A percentile compares a stretch with the other conserved stretches of the same genome.
phyloP scores from a whole-genome alignment of 768 basidiomycete species.

The Russula virescens region DNA sequence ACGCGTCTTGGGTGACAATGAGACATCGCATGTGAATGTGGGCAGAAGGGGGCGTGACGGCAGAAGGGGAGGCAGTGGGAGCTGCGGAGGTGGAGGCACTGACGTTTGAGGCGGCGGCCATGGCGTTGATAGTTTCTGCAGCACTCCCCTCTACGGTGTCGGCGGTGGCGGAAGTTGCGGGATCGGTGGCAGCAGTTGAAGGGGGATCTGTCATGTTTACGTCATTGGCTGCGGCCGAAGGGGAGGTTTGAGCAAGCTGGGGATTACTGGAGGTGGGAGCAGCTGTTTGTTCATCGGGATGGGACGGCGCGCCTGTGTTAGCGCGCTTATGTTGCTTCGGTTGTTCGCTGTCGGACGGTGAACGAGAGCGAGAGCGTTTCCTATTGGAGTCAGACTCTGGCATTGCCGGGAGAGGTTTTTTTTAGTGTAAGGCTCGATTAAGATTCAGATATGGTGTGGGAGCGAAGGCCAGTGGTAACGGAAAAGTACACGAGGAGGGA shows the following conservation, averaged over 20 bases:
- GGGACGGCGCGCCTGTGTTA: slow-evolving; percentile 66
- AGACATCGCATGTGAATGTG: slow-evolving; percentile 96
- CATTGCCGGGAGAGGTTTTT: slow-evolving; percentile 49
- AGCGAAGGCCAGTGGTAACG: slow-evolving; percentile 28
- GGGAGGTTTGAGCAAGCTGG: slow-evolving; percentile 34
- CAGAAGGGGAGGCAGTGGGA: slow-evolving; percentile 45
- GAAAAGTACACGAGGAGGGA: slow-evolving; percentile 29
- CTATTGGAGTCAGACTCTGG: slow-evolving; percentile 81
- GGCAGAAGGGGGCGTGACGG: slow-evolving; percentile 56
- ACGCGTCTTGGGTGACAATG: slow-evolving; percentile 98
- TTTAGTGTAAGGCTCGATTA: slow-evolving; percentile 28
- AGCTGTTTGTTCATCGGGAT: slow-evolving; percentile 34
- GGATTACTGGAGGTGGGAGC: slow-evolving; percentile 40
- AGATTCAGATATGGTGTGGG: slow-evolving; percentile 37
- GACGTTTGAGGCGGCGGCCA: slow-evolving; percentile 31
- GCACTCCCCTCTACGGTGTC: slow-evolving; percentile 38
- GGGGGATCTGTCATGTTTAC: slow-evolving; percentile 55
- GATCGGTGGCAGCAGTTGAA: slow-evolving; percentile 36
- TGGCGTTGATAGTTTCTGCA: slow-evolving; percentile 32
- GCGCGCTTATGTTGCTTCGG: slow-evolving; percentile 78
- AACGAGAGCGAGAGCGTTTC: slow-evolving; percentile 84
- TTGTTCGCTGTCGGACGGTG: slow-evolving; percentile 73
- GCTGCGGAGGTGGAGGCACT: slow-evolving; percentile 46
- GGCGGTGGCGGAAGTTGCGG: slow-evolving; percentile 54
- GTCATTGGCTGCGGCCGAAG: slow-evolving; percentile 43